A percentile compares a stretch with the other conserved stretches of the same genome.
Conservation (phyloP, 352 stramenopile genomes). For the Phytophthora uliginosa region DNA sequence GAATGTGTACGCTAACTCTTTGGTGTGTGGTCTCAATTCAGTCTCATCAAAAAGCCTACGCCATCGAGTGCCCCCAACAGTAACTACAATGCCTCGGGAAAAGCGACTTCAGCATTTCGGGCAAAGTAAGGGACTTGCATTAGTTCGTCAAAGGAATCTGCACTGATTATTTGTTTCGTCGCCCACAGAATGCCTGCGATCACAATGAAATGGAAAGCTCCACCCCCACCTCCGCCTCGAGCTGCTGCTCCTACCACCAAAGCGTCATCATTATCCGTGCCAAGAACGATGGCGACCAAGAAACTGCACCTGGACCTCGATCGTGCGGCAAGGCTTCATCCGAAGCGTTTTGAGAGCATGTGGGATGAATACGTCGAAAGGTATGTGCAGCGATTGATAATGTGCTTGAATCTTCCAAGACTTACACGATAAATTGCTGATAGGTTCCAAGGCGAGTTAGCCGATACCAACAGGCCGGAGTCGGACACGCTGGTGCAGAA, state of each 20-base stretch:
- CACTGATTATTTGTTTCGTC: background rate
- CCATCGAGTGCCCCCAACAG: background rate
- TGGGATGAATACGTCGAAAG: slow-evolving; percentile 83
- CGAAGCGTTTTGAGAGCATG: slow-evolving; percentile 79
- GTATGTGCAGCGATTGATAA: slow-evolving; percentile 33
- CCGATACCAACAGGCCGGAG: slow-evolving; percentile 27
- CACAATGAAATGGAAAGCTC: slow-evolving; percentile 72
- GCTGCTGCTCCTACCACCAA: slow-evolving; percentile 5
- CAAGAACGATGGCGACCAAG: slow-evolving; percentile 16
- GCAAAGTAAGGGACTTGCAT: slow-evolving; percentile 22
- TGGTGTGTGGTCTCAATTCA: background rate
- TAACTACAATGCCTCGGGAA: background rate
- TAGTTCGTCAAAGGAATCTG: background rate
- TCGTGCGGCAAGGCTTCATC: slow-evolving; percentile 48
- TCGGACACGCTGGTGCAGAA: slow-evolving; percentile 44
- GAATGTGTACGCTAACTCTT: background rate
- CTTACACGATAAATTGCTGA: background rate
- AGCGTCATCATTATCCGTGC: slow-evolving; percentile 20
- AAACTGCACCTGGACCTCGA: slow-evolving; percentile 54
- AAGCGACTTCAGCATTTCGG: slow-evolving; percentile 10
- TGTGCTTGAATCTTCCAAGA: background rate
- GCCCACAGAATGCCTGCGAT: slow-evolving; percentile 65
- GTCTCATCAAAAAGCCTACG: slow-evolving; percentile 28
- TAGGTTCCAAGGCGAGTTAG: slow-evolving; percentile 46
- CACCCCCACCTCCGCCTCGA: slow-evolving; percentile 17